These are phyloP conservation scores for Aspergillus indologenus DNA, from an alignment of 495 filamentous ascomycete genomes.

Conservation along the genomic window DNA sequence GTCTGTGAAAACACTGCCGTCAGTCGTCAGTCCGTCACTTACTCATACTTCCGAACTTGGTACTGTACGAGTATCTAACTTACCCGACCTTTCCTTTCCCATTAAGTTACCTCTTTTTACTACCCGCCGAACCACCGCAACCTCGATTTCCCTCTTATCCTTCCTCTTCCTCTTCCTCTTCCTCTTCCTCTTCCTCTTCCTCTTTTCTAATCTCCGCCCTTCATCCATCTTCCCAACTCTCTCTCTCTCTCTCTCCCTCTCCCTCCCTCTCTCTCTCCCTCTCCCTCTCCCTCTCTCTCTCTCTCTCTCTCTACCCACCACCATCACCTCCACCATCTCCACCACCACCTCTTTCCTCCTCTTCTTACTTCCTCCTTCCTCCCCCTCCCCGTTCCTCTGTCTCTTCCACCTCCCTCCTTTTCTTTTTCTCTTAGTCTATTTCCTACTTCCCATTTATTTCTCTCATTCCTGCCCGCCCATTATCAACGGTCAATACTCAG, in stretches of 20 bases:
- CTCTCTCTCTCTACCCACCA: slow-evolving; percentile 13
- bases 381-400: slow-evolving; percentile 12
- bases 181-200: background rate
- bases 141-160: background rate
- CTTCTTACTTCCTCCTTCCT: slow-evolving; percentile 9
- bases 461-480: slow-evolving; percentile 17
- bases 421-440: slow-evolving; percentile 12
- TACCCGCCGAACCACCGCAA: slow-evolving; percentile 1
- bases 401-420: slow-evolving; percentile 20
- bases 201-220: slow-evolving; percentile 7
- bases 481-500: slow-evolving; percentile 14
- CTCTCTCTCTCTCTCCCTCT: slow-evolving; percentile 1
- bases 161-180: background rate
- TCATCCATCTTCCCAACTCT: background rate
- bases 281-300: slow-evolving; percentile 17
- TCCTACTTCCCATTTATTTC: slow-evolving; percentile 16
- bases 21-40: too few relatives aligned
- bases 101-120: background rate
- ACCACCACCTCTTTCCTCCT: background rate
- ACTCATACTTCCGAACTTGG: too few relatives aligned
- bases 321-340: slow-evolving; percentile 16
- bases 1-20: too few relatives aligned
- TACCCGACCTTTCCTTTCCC: background rate
- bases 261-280: slow-evolving; percentile 4
- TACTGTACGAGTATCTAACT: too few relatives aligned